These are phyloP conservation scores for Mallotus japonicus DNA, from an alignment of 441 rosid species.

Conservation along the genomic window DNA sequence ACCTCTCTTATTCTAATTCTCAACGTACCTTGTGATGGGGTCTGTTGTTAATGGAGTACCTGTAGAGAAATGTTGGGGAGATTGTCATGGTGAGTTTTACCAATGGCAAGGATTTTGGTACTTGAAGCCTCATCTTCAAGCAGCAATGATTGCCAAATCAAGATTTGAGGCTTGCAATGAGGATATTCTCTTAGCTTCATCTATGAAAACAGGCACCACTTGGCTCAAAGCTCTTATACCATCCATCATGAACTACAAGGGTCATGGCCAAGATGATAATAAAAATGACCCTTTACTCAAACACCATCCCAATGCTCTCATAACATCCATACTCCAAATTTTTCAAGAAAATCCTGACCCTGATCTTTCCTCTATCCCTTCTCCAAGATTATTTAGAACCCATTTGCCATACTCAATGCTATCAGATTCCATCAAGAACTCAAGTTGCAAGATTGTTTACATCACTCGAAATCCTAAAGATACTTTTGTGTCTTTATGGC, in stretches of 20 bases:
- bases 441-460: slow-evolving; percentile 37
- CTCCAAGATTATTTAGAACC: slow-evolving; percentile 38
- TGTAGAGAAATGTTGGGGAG: not conserved
- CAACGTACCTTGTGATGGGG: no score
- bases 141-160: slow-evolving; percentile 1
- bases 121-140: not conserved
- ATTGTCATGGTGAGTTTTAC: not conserved
- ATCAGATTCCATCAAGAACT: slow-evolving; percentile 30
- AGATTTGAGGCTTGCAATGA: slow-evolving; percentile 15
- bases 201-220: slow-evolving; percentile 29
- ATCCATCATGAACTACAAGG: slow-evolving; percentile 15
- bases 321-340: slow-evolving; percentile 34
- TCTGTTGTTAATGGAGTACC: not conserved
- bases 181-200: slow-evolving; percentile 25
- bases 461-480: slow-evolving; percentile 45
- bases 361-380: slow-evolving; percentile 25
- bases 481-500: slow-evolving; percentile 44
- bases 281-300: slow-evolving; percentile 15
- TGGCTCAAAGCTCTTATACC: slow-evolving; percentile 34
- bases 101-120: slow-evolving; percentile 30
- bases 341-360: slow-evolving; percentile 23
- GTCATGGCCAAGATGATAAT: not conserved
- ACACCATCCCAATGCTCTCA: slow-evolving; percentile 31
- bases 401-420: slow-evolving; percentile 35
- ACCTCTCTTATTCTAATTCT: no score